A percentile compares a stretch with the other conserved stretches of the same genome.
Evolutionary conservation across 805 yeast species (phyloP).

Genomic region (Sugiyamaella smithiae): DNA sequence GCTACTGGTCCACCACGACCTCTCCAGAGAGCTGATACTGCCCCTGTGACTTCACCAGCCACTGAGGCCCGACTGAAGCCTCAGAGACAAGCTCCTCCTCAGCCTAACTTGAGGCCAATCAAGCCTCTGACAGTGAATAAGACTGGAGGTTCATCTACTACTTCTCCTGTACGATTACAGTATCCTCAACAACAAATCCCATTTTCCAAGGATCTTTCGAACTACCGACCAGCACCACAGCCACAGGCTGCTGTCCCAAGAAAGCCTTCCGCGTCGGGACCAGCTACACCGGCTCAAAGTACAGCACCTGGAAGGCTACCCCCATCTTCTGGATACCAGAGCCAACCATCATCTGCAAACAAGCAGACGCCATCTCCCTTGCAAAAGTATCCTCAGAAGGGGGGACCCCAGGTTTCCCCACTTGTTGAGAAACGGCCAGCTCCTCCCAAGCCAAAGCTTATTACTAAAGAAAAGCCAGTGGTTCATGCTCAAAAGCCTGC

Average conservation of each 20-base stretch:
- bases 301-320: background rate
- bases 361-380: background rate
- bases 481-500: background rate
- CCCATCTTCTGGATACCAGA: background rate
- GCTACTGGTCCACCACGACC: conserved; percentile 5
- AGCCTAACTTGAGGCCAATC: conserved; percentile 12
- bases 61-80: background rate
- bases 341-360: conserved; percentile 1
- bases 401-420: no score
- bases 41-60: conserved; percentile 1
- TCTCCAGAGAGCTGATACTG: conserved; percentile 2
- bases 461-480: background rate
- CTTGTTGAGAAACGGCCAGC: conserved; percentile 1
- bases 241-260: background rate
- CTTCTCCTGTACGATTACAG: conserved; percentile 2
- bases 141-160: conserved; percentile 1
- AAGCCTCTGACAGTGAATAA: conserved; percentile 12
- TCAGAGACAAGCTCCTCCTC: conserved; percentile 4
- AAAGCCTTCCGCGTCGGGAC: background rate
- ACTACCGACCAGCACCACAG: conserved; percentile 4
- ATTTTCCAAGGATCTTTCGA: background rate
- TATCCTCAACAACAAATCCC: conserved; percentile 7
- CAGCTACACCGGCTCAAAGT: background rate
- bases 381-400: conserved; percentile 4
- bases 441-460: conserved; percentile 3